Evolutionary conservation across 176 grass and related monocot species (phyloP).

Genomic region (Juncus inflexus): DNA sequence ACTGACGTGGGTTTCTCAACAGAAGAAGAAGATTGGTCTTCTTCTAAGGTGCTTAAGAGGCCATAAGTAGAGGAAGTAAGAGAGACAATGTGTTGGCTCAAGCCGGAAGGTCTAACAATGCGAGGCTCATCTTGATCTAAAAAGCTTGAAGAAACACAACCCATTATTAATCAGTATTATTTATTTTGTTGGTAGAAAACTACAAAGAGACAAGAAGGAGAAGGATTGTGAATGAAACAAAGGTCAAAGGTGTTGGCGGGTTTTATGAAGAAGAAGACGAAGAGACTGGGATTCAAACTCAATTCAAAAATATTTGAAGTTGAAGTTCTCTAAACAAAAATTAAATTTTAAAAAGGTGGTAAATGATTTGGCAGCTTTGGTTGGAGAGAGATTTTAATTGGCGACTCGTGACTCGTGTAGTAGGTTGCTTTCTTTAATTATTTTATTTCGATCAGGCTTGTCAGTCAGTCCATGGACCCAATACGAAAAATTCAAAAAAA

Average conservation of each 20-base stretch:
- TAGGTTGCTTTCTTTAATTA: neutral
- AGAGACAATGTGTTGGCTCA: conserved; percentile 61
- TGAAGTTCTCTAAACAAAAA: neutral
- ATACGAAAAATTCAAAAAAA: neutral
- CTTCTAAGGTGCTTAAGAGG: conserved; percentile 38
- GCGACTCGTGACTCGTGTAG: conserved; percentile 29
- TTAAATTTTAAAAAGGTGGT: conserved; percentile 4
- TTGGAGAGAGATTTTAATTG: conserved; percentile 24
- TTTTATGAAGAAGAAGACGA: conserved; percentile 4
- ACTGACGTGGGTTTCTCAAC: neutral
- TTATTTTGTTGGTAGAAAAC: neutral
- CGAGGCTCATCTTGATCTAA: conserved; percentile 40
- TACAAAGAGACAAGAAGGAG: neutral
- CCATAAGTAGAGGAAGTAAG: conserved; percentile 84
- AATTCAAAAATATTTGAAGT: conserved; percentile 33
- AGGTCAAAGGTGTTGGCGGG: conserved; percentile 25
- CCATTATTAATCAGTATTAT: conserved; percentile 24
- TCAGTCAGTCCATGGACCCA: neutral
- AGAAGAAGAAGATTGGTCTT: conserved; percentile 2
- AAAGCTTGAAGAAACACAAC: conserved; percentile 50
- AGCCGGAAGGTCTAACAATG: conserved; percentile 31
- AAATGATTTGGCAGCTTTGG: conserved; percentile 10
- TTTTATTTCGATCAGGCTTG: neutral
- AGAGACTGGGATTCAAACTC: neutral
- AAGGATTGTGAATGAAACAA: neutral